Evolutionary conservation across 2,329 filamentous ascomycete genomes (phyloP).

Genomic region (Claviceps africana): DNA sequence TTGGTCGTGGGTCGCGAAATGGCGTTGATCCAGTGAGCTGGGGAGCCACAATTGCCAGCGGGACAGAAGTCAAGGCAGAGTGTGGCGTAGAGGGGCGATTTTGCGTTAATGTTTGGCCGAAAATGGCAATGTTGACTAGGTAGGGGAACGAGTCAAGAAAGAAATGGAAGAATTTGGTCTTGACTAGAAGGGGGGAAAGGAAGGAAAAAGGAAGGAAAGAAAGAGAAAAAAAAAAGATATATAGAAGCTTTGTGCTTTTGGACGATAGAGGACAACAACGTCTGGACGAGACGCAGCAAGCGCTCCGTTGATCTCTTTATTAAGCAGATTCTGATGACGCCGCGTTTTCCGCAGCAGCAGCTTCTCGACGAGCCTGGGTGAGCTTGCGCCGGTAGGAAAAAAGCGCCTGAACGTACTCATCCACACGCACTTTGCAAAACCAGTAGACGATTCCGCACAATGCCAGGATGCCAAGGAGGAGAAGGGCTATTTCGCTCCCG

Average conservation of each 20-base stretch:
- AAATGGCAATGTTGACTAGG: neutral
- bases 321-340: neutral
- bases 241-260: neutral
- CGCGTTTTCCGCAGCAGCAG: neutral
- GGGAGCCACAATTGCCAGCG: neutral
- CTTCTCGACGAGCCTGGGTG: neutral
- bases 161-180: neutral
- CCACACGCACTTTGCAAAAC: conserved; percentile 16
- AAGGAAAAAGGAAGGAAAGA: neutral
- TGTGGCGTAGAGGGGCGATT: neutral
- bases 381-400: conserved; percentile 8
- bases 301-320: neutral
- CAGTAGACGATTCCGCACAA: conserved; percentile 17
- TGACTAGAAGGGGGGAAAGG: neutral
- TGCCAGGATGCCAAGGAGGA: conserved; percentile 18
- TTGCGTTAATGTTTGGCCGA: neutral
- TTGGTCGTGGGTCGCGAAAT: neutral
- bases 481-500: conserved; percentile 16
- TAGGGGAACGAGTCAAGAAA: neutral
- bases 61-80: neutral
- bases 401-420: conserved; percentile 17
- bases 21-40: neutral
- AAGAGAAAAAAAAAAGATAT: neutral
- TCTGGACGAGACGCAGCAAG: neutral
- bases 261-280: too few species aligned